Evolutionary conservation across 805 yeast genomes (phyloP).

Genomic region (Candida coleopterorum): DNA sequence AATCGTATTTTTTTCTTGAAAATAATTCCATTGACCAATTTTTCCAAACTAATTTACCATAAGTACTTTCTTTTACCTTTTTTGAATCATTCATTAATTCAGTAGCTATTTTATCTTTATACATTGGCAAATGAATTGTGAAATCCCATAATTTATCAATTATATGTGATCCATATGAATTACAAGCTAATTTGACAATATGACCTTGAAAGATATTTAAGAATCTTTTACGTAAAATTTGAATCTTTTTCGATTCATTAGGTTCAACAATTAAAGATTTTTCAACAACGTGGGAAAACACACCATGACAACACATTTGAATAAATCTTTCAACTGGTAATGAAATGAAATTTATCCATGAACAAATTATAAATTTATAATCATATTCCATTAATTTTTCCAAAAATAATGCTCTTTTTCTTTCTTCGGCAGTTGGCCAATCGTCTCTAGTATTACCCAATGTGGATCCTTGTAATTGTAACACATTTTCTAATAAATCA

Average conservation of each 20-base stretch:
- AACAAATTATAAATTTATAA: constrained; percentile 49
- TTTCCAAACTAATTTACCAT: constrained; percentile 91
- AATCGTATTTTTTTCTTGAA: constrained; percentile 67
- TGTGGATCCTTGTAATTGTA: constrained; percentile 64
- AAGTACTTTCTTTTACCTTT: constrained; percentile 74
- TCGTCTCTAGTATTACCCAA: constrained; percentile 79
- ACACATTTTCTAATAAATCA: constrained; percentile 62
- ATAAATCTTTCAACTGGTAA: constrained; percentile 57
- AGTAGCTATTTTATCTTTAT: constrained; percentile 80
- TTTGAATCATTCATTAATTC: constrained; percentile 56
- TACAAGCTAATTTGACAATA: constrained; percentile 62
- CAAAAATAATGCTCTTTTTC: constrained; percentile 70
- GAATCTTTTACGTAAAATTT: constrained; percentile 59
- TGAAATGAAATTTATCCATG: constrained; percentile 56
- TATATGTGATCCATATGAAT: constrained; percentile 88
- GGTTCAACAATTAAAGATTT: constrained; percentile 43
- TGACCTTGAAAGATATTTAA: constrained; percentile 58
- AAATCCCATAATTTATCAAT: constrained; percentile 82
- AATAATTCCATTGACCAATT: constrained; percentile 89
- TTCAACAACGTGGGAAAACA: constrained; percentile 86
- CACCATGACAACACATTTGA: constrained; percentile 84
- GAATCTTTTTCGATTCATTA: constrained; percentile 37
- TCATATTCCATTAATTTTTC: constrained; percentile 73
- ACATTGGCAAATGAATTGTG: constrained; percentile 70
- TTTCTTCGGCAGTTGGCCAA: constrained; percentile 90